A percentile compares a stretch with the other conserved stretches of the same genome.
phyloP scores from a whole-genome alignment of 352 stramenopile genomes.

The Thalassiosira exigua region DNA sequence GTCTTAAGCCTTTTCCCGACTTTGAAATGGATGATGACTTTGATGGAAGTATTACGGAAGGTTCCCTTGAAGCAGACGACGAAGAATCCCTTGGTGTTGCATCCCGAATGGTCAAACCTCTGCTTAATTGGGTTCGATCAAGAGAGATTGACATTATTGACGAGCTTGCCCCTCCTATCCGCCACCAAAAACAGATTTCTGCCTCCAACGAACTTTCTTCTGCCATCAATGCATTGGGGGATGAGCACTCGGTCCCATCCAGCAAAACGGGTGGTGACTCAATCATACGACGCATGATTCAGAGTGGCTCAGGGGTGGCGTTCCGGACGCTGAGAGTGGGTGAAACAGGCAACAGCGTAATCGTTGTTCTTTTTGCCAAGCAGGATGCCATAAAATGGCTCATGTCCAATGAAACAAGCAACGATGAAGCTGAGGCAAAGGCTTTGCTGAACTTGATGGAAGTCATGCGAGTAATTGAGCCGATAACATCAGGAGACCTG shows the following conservation, averaged over 20 bases:
- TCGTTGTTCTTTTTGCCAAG: conserved; percentile 83
- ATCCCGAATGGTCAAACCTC: conserved; percentile 68
- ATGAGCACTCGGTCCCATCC: conserved; percentile 59
- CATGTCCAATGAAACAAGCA: conserved; percentile 59
- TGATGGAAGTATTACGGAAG: conserved; percentile 69
- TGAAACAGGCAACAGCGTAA: conserved; percentile 79
- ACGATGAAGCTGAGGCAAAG: conserved; percentile 63
- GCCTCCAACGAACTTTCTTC: conserved; percentile 4
- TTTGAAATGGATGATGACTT: conserved; percentile 51
- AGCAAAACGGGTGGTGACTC: conserved; percentile 60
- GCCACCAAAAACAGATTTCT: neutral
- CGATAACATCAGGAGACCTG: conserved; percentile 61
- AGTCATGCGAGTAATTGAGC: conserved; percentile 76
- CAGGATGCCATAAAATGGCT: conserved; percentile 79
- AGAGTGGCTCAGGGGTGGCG: conserved; percentile 78
- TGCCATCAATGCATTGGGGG: conserved; percentile 26
- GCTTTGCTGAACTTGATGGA: conserved; percentile 73
- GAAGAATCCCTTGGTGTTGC: conserved; percentile 71
- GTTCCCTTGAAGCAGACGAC: conserved; percentile 55
- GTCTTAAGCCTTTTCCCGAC: conserved; percentile 15
- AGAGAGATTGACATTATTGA: conserved; percentile 72
- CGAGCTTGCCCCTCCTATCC: conserved; percentile 61
- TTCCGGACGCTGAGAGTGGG: conserved; percentile 81
- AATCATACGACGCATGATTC: conserved; percentile 79
- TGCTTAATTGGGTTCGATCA: conserved; percentile 76